Evolutionary conservation across 1,284 basidiomycete species (phyloP).

Genomic region (Neonothopanus nambi): DNA sequence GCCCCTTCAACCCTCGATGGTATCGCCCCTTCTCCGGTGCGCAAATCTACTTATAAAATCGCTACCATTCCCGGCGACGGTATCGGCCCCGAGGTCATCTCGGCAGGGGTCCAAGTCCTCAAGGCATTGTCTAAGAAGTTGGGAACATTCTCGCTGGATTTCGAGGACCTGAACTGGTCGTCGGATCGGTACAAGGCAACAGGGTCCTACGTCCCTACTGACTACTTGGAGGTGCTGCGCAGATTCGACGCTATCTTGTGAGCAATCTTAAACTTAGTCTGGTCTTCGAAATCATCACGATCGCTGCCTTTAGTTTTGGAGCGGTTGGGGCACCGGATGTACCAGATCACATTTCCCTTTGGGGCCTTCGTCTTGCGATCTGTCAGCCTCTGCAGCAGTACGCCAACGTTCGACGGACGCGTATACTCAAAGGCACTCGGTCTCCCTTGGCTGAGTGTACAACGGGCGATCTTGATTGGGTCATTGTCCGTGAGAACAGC

Average conservation of each 20-base stretch:
- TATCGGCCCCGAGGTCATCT: constrained; percentile 38
- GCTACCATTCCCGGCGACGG: constrained; percentile 59
- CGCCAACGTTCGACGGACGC: constrained; percentile 53
- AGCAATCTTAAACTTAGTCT: not conserved
- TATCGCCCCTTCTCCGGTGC: not conserved
- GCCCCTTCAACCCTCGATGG: not conserved
- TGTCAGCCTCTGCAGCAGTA: constrained; percentile 56
- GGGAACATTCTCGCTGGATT: constrained; percentile 31
- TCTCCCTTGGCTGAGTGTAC: constrained; percentile 45
- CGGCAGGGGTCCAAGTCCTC: constrained; percentile 14
- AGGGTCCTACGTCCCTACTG: constrained; percentile 36
- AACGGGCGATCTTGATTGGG: constrained; percentile 45
- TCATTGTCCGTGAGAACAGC: constrained; percentile 56
- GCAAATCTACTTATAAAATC: constrained; percentile 38
- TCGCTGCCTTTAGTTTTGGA: constrained; percentile 29
- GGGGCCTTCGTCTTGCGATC: constrained; percentile 52
- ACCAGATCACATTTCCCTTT: constrained; percentile 59
- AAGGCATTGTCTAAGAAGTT: constrained; percentile 25
- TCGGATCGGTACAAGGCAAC: constrained; percentile 31
- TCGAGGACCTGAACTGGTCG: constrained; percentile 38
- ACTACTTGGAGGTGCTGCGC: constrained; percentile 33
- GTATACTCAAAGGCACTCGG: constrained; percentile 49
- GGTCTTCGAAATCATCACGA: not conserved
- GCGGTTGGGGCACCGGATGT: constrained; percentile 35
- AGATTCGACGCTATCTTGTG: constrained; percentile 31